Evolutionary conservation across 805 yeast species (phyloP).

Genomic region (Myxozyma geophila): DNA sequence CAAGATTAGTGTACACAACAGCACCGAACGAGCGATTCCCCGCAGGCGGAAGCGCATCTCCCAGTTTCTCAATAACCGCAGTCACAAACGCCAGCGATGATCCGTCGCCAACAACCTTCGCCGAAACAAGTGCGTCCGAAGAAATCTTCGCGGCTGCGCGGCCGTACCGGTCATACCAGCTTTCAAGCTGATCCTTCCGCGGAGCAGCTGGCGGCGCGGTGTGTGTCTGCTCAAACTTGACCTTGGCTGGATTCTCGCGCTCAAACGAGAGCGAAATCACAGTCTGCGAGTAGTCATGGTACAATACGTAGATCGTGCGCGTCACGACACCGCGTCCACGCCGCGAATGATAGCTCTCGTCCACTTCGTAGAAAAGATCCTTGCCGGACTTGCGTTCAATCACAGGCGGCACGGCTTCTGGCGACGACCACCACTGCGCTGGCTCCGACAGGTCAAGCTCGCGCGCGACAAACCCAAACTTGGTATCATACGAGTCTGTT

Average conservation of each 20-base stretch:
- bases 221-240: constrained; percentile 50
- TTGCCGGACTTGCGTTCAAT: constrained; percentile 46
- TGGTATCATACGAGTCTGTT: constrained; percentile 32
- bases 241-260: constrained; percentile 55
- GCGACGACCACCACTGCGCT: constrained; percentile 69
- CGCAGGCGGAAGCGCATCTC: constrained; percentile 58
- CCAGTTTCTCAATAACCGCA: constrained; percentile 40
- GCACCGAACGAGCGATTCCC: constrained; percentile 76
- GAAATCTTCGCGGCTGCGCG: constrained; percentile 49
- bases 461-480: constrained; percentile 37
- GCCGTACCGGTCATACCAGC: constrained; percentile 58
- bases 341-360: constrained; percentile 58
- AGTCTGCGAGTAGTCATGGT: constrained; percentile 72
- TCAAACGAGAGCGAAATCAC: constrained; percentile 64
- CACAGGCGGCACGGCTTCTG: constrained; percentile 60
- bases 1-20: constrained; percentile 62
- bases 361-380: constrained; percentile 68
- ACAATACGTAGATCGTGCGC: constrained; percentile 72
- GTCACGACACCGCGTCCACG: constrained; percentile 59
- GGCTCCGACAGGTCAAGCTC: constrained; percentile 46
- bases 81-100: constrained; percentile 47
- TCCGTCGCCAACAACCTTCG: constrained; percentile 42
- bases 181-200: constrained; percentile 54
- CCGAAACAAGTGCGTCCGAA: constrained; percentile 43
- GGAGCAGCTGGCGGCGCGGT: constrained; percentile 52